Evolutionary conservation across 2,329 filamentous ascomycete species (phyloP).

Genomic region (Diaporthe vexans): DNA sequence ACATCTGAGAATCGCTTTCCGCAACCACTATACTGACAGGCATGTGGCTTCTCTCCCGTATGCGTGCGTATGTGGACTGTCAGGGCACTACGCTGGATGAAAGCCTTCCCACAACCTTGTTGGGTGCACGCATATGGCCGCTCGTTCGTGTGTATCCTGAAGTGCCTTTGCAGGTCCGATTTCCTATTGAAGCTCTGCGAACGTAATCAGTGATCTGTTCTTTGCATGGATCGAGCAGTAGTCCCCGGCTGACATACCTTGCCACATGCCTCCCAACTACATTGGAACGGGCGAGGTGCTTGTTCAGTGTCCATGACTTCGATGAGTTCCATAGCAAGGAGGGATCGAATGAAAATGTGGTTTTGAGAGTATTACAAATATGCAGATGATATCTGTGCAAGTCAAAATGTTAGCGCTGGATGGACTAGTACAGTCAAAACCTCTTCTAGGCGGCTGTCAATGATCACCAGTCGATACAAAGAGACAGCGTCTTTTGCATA

Average conservation of each 20-base stretch:
- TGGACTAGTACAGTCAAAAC: not conserved
- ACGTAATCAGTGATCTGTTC: constrained; percentile 1
- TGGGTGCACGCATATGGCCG: constrained; percentile 74
- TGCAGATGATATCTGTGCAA: not conserved
- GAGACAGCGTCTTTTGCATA: not conserved
- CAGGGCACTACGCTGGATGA: constrained; percentile 78
- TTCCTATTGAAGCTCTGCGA: constrained; percentile 80
- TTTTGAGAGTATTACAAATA: not conserved
- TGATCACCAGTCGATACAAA: not conserved
- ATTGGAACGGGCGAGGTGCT: constrained; percentile 73
- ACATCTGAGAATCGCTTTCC: constrained; percentile 80
- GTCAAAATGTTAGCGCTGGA: not conserved
- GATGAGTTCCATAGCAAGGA: constrained; percentile 69
- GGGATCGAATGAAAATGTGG: not conserved
- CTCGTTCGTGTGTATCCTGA: constrained; percentile 80
- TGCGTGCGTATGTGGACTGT: constrained; percentile 80
- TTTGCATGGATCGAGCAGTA: not conserved
- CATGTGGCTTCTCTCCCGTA: constrained; percentile 79
- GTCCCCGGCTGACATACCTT: constrained; percentile 62
- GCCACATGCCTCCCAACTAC: constrained; percentile 73
- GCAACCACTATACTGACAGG: constrained; percentile 75
- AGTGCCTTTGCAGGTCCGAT: constrained; percentile 78
- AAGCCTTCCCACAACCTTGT: constrained; percentile 76
- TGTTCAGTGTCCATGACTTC: constrained; percentile 76
- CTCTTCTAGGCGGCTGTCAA: not conserved